Base-by-base conservation (phyloP, 1,139 yeast species). In the Williopsis jadinii region DNA sequence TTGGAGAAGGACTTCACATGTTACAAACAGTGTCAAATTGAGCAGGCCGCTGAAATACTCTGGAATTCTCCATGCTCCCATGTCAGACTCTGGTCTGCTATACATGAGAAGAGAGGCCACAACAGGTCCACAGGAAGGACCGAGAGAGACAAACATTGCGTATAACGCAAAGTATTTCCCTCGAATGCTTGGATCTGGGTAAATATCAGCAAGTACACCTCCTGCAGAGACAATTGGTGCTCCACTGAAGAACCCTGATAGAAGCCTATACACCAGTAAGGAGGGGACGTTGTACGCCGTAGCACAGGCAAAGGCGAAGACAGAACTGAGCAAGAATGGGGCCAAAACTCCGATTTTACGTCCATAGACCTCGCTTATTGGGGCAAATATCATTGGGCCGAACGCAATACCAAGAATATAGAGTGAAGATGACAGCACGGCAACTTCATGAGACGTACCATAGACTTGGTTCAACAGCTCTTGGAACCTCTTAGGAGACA, bases 141-240 rank as follows among this genome's bases (percentile, higher is more conserved):
- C 81, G 49, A 69, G 62, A 59, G 55, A 70, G 55, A 62, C 78
- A 62, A 66, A 66, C 63, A 53, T 61, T 40, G 44, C 75, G 66
- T 63, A 68, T 68, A 50, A 63, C 51, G 55, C 72, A 60, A 64
- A 64, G 56, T 38, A 42, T 14, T 42, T 42, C 9, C 54, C 52
- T 37, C 56, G 47, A 11, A 34, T 35, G 14, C 60, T 50, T 27
- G 52, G 51, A 19, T 48, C 38, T 2, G 49, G 40, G 41, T 43
- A 50, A 31, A 75, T 51, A 56, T 75, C 81, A 19, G 73, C 62
- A 32, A 75, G 62, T 9, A 77, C 70, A 38, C 80, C 80, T 36
- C 77, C 78, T 14, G 79, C 73, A 40, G 75, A 65, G 3, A 78
- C 73, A 51, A 75, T 64, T 4, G 79, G 77, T 9, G 80, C 80